phyloP scores from a whole-genome alignment of 495 filamentous ascomycete genomes.

The Penicillium riverlandense region DNA sequence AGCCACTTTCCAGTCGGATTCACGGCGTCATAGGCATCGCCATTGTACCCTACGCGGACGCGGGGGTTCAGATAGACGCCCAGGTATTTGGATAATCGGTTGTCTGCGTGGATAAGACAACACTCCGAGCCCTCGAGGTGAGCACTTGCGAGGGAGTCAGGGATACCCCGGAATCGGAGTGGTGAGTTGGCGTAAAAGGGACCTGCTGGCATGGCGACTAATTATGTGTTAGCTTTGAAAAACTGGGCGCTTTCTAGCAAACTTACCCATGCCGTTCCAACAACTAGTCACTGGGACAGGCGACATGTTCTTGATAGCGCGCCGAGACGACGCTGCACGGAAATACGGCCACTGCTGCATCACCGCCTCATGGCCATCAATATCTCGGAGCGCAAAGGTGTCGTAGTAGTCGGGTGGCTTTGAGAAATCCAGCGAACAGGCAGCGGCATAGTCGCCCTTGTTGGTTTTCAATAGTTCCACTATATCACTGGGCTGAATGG shows the following conservation, averaged over 20 bases:
- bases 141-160: conserved; percentile 55
- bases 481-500: conserved; percentile 50
- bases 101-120: conserved; percentile 77
- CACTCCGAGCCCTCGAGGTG: conserved; percentile 79
- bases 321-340: conserved; percentile 47
- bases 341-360: conserved; percentile 78
- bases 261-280: conserved; percentile 72
- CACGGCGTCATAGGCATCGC: conserved; percentile 48
- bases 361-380: conserved; percentile 50
- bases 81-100: conserved; percentile 39
- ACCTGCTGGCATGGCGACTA: conserved; percentile 48
- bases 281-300: conserved; percentile 68
- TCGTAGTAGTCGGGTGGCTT: conserved; percentile 68
- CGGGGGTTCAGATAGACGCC: conserved; percentile 74
- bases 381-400: conserved; percentile 77
- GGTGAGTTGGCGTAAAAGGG: conserved; percentile 46
- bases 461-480: conserved; percentile 65
- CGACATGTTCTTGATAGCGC: conserved; percentile 44
- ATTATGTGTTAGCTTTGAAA: conserved; percentile 1
- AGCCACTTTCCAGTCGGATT: conserved; percentile 38
- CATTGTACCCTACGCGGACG: conserved; percentile 67
- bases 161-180: conserved; percentile 62
- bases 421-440: conserved; percentile 73
- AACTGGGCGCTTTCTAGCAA: too few relatives aligned
- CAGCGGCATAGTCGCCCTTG: conserved; percentile 66